Percentiles rank a stretch among this genome's conserved stretches.
These are phyloP conservation scores for Septoria petroselini DNA, from an alignment of 2,329 filamentous ascomycete genomes.

Conservation along the genomic window DNA sequence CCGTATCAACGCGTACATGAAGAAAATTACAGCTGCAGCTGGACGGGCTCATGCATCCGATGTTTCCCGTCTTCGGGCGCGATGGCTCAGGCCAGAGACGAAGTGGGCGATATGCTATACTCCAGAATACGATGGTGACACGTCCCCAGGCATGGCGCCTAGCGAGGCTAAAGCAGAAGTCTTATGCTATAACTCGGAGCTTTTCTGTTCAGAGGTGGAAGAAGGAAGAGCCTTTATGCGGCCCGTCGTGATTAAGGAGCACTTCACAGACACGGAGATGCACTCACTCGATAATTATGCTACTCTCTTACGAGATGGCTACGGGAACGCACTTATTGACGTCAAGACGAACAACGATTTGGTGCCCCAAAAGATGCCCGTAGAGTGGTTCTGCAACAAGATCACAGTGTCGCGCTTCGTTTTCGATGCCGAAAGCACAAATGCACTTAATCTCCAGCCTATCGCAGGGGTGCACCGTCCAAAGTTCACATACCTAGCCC, in stretches of 20 bases:
- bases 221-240: slow-evolving; percentile 3
- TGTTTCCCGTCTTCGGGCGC: background rate
- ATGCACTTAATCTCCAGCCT: slow-evolving; percentile 12
- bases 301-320: background rate
- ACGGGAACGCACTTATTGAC: background rate
- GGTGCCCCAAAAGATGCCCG: background rate
- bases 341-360: background rate
- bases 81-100: background rate
- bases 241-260: slow-evolving; percentile 20
- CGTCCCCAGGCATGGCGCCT: background rate
- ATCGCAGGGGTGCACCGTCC: slow-evolving; percentile 8
- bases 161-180: background rate
- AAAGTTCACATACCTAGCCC: slow-evolving; percentile 13
- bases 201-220: background rate
- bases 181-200: background rate
- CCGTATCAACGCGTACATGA: background rate
- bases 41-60: background rate
- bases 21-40: background rate
- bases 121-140: background rate
- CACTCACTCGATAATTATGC: slow-evolving; percentile 11
- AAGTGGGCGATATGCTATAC: background rate
- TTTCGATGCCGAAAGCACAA: background rate
- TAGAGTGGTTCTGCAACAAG: slow-evolving; percentile 1
- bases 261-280: slow-evolving; percentile 13
- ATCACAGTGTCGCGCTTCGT: background rate